These are phyloP conservation scores for Atkinsonella texensis DNA, from an alignment of 2,329 filamentous ascomycete genomes.

Conservation along the genomic window DNA sequence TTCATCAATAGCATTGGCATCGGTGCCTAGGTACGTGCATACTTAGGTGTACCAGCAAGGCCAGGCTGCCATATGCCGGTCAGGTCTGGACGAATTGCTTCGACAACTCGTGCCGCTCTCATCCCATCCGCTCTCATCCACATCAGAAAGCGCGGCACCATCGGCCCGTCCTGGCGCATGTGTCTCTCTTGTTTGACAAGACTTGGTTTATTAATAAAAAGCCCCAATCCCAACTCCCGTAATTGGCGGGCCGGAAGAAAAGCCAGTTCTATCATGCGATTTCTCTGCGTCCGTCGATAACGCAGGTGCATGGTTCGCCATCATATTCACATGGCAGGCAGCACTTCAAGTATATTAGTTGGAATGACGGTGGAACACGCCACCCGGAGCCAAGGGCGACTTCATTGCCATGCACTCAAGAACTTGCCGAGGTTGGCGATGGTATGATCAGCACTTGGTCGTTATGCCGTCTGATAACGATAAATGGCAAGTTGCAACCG, in stretches of 20 bases:
- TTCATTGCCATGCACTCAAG: neutral
- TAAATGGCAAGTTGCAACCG: neutral
- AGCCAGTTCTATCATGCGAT: too few relatives aligned
- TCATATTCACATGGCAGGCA: neutral
- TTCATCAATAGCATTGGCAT: neutral
- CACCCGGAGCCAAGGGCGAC: neutral
- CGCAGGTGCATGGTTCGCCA: neutral
- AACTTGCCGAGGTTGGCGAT: neutral
- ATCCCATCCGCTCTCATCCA: too few relatives aligned
- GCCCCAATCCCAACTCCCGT: too few relatives aligned
- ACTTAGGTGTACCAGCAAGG: neutral
- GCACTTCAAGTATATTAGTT: neutral
- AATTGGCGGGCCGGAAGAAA: too few relatives aligned
- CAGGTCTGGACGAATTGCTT: neutral
- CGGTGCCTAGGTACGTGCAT: neutral
- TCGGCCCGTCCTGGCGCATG: too few relatives aligned
- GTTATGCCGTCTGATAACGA: neutral
- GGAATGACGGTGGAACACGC: neutral
- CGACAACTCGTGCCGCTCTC: neutral
- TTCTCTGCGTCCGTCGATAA: too few relatives aligned
- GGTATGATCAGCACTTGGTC: neutral
- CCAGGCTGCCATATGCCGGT: neutral
- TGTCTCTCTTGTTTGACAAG: too few relatives aligned
- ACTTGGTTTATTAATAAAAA: too few relatives aligned
- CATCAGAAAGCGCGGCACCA: neutral